Evolutionary conservation across 1,139 yeast genomes (phyloP).

Genomic region (Candida sp.): DNA sequence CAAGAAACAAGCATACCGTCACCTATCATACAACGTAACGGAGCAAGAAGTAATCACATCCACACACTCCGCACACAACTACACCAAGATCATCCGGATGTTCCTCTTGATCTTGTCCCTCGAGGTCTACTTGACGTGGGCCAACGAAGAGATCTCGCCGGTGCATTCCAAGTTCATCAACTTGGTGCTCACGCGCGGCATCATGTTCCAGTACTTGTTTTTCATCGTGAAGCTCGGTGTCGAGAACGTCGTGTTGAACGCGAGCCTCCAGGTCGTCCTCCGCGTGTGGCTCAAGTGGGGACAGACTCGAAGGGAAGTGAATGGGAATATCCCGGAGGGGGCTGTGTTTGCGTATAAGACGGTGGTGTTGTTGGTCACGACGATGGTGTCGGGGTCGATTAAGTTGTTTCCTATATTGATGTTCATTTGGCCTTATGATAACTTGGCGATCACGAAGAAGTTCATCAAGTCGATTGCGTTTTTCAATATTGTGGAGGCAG

Average conservation of each 20-base stretch:
- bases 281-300: constrained; percentile 40
- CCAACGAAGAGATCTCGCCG: constrained; percentile 70
- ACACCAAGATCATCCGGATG: constrained; percentile 43
- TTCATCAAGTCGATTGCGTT: constrained; percentile 67
- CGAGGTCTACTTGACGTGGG: constrained; percentile 94
- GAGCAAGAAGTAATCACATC: constrained; percentile 26
- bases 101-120: constrained; percentile 73
- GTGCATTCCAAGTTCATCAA: constrained; percentile 1
- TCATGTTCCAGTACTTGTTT: constrained; percentile 64
- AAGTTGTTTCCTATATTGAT: constrained; percentile 90
- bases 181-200: constrained; percentile 45
- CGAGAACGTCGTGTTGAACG: constrained; percentile 62
- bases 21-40: constrained; percentile 78
- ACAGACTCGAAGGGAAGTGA: constrained; percentile 10
- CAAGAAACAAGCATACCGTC: constrained; percentile 91
- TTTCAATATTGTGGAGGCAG: constrained; percentile 68
- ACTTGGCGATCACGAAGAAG: constrained; percentile 62
- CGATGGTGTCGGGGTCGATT: constrained; percentile 76
- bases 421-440: constrained; percentile 96
- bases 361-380: constrained; percentile 62
- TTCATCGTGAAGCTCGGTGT: constrained; percentile 66
- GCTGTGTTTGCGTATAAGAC: constrained; percentile 27
- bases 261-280: constrained; percentile 46
- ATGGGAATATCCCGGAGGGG: constrained; percentile 19
- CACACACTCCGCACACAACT: not conserved